These are phyloP conservation scores for Saccharomycopsis javanensis DNA, from an alignment of 805 yeast species.

Conservation along the genomic window DNA sequence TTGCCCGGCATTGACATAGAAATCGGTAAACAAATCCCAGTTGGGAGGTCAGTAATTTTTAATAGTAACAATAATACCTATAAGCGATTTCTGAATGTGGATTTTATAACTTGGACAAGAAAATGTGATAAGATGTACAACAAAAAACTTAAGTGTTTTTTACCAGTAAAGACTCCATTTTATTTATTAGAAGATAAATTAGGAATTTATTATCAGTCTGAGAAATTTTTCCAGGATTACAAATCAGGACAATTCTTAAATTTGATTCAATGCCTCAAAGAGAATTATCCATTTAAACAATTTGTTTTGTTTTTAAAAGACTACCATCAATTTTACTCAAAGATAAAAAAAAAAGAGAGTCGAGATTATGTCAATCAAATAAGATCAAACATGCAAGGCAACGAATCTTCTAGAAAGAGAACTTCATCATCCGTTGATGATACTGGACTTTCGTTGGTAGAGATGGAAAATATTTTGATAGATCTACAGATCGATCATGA, in stretches of 20 bases:
- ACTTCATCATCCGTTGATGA: not conserved
- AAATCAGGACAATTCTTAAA: conserved; percentile 8
- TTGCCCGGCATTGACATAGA: conserved; percentile 7
- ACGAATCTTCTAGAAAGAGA: not conserved
- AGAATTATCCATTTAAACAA: conserved; percentile 6
- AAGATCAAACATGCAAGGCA: conserved; percentile 6
- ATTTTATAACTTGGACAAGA: conserved; percentile 12
- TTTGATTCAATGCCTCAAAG: conserved; percentile 3
- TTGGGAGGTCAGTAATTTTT: not conserved
- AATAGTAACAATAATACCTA: no score
- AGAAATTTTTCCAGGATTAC: conserved; percentile 6
- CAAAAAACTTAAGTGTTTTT: conserved; percentile 7
- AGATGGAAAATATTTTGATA: conserved; percentile 8
- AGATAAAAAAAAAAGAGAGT: conserved; percentile 8
- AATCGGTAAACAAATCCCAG: not conserved
- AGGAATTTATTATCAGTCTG: conserved; percentile 13
- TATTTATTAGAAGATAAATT: not conserved
- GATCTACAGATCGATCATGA: conserved; percentile 9
- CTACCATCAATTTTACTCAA: conserved; percentile 4
- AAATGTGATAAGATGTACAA: conserved; percentile 4
- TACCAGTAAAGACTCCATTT: conserved; percentile 7
- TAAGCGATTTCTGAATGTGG: not conserved
- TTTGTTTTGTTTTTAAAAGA: conserved; percentile 10
- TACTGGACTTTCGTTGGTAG: not conserved
- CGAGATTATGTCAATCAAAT: conserved; percentile 11